These are phyloP conservation scores for Fusarium globosum DNA, from an alignment of 2,329 filamentous ascomycete species.

Conservation along the genomic window DNA sequence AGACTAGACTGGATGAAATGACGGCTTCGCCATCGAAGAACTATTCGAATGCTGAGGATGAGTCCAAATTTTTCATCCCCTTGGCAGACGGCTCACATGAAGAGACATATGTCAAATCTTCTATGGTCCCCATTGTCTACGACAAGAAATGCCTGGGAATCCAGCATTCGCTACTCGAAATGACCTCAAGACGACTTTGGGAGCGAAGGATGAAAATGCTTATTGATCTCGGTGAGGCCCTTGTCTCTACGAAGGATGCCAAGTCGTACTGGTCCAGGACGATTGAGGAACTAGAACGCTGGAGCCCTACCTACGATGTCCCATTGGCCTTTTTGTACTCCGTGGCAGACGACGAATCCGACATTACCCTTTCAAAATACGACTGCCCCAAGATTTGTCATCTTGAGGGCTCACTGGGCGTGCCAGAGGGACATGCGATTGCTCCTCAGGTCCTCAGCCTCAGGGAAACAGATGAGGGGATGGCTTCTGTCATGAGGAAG, in stretches of 20 bases:
- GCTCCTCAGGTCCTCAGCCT: constrained; percentile 54
- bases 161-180: constrained; percentile 60
- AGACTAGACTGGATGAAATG: constrained; percentile 51
- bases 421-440: constrained; percentile 57
- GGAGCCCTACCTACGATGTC: constrained; percentile 60
- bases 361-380: constrained; percentile 43
- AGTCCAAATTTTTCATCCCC: constrained; percentile 59
- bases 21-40: constrained; percentile 45
- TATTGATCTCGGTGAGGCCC: constrained; percentile 58
- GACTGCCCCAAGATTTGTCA: constrained; percentile 52
- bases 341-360: constrained; percentile 53
- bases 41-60: constrained; percentile 54
- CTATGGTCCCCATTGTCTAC: constrained; percentile 59
- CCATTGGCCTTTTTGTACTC: constrained; percentile 64
- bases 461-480: constrained; percentile 50
- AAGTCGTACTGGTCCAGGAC: constrained; percentile 61
- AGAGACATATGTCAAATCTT: constrained; percentile 62
- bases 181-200: constrained; percentile 60
- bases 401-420: constrained; percentile 59
- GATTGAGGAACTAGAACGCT: constrained; percentile 56
- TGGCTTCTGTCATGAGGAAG: constrained; percentile 54
- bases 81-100: constrained; percentile 54
- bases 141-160: constrained; percentile 57
- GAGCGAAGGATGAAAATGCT: constrained; percentile 62
- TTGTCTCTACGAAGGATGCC: constrained; percentile 56